Conservation (phyloP, 176 grass and related monocot species). For the Aegilops longissima region DNA sequence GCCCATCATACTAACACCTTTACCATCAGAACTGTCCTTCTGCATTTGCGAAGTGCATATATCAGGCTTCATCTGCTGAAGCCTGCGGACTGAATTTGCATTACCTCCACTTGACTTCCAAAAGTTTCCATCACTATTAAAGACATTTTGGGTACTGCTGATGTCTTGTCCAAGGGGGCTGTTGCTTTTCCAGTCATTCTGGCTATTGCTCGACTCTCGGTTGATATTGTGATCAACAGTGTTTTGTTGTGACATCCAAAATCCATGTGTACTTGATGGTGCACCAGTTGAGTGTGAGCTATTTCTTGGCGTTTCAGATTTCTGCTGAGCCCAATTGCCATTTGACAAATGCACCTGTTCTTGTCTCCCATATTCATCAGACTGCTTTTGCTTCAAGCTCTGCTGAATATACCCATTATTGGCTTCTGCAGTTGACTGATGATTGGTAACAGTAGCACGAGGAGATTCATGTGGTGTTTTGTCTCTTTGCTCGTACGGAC, state of each 20-base stretch:
- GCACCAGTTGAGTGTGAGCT: constrained; percentile 36
- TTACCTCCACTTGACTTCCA: constrained; percentile 52
- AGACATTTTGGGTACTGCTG: constrained; percentile 44
- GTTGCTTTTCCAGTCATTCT: constrained; percentile 72
- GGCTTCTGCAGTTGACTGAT: constrained; percentile 45
- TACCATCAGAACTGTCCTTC: constrained; percentile 46
- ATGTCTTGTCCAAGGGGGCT: constrained; percentile 45
- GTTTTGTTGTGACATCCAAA: constrained; percentile 76
- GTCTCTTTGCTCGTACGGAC: constrained; percentile 48
- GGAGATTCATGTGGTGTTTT: constrained; percentile 38
- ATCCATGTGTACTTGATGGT: constrained; percentile 47
- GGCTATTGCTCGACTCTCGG: constrained; percentile 57
- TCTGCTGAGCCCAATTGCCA: constrained; percentile 53
- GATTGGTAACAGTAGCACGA: constrained; percentile 36
- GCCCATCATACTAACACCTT: constrained; percentile 35
- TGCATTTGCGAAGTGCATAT: constrained; percentile 28
- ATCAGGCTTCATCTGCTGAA: constrained; percentile 57
- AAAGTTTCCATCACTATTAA: constrained; percentile 43
- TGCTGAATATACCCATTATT: constrained; percentile 52
- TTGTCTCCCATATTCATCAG: constrained; percentile 51
- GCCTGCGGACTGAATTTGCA: constrained; percentile 42
- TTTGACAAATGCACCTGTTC: constrained; percentile 54
- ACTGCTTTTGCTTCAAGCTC: constrained; percentile 59
- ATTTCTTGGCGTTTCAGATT: constrained; percentile 53
- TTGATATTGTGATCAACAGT: constrained; percentile 43